These are phyloP conservation scores for Blastomyces parvus DNA, from an alignment of 2,329 filamentous ascomycete genomes.

Conservation along the genomic window DNA sequence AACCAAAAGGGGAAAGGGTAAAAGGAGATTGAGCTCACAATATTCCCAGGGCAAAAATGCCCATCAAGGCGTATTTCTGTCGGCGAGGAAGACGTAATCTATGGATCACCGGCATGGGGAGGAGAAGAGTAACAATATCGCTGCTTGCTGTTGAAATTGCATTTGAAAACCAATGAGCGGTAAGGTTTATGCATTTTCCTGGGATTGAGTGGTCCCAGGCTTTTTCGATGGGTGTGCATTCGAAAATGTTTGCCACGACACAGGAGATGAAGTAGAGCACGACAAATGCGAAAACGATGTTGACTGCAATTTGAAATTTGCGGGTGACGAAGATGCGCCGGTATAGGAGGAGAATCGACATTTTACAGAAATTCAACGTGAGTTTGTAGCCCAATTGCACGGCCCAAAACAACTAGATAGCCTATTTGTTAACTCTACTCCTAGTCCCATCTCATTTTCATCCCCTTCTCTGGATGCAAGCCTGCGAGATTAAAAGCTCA, in stretches of 20 bases:
- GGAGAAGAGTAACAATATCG: constrained; percentile 27
- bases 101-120: constrained; percentile 28
- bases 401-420: constrained; percentile 40
- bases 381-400: constrained; percentile 48
- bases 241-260: constrained; percentile 39
- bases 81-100: constrained; percentile 23
- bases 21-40: constrained; percentile 24
- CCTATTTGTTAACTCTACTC: neutral
- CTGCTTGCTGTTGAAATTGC: constrained; percentile 30
- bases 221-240: constrained; percentile 42
- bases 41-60: constrained; percentile 29
- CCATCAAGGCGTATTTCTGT: constrained; percentile 44
- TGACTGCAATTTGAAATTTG: constrained; percentile 40
- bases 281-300: constrained; percentile 36
- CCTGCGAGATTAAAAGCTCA: constrained; percentile 10
- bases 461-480: neutral
- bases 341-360: constrained; percentile 46
- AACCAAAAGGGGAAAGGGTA: neutral
- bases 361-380: constrained; percentile 46
- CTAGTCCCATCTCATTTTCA: neutral
- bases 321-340: constrained; percentile 43
- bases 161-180: constrained; percentile 43
- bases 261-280: constrained; percentile 40
- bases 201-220: constrained; percentile 38
- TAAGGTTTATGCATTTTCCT: constrained; percentile 39